Evolutionary conservation across 2,329 filamentous ascomycete genomes (phyloP).

Genomic region (Ascochyta lentis): DNA sequence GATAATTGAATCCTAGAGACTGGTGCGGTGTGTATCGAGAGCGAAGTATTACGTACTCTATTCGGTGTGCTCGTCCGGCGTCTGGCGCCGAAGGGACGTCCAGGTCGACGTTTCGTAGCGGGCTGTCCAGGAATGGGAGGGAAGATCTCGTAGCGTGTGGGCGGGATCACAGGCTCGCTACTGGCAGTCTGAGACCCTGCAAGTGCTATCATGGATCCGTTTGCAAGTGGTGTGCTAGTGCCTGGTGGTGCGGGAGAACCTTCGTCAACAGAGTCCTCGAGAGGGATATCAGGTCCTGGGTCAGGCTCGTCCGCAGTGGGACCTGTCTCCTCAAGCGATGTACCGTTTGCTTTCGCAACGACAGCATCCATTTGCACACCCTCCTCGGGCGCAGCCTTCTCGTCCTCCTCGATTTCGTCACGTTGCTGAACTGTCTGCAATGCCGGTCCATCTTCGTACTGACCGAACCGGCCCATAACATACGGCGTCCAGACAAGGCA

Average conservation of each 20-base stretch:
- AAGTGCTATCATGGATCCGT: slow-evolving; percentile 38
- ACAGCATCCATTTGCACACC: slow-evolving; percentile 49
- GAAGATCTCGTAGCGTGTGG: slow-evolving; percentile 78
- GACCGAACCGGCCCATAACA: slow-evolving; percentile 87
- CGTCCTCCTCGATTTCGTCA: slow-evolving; percentile 68
- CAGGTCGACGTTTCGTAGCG: slow-evolving; percentile 43
- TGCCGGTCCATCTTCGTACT: slow-evolving; percentile 81
- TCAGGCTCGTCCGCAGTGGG: slow-evolving; percentile 22
- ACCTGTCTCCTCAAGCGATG: slow-evolving; percentile 23
- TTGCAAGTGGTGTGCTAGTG: slow-evolving; percentile 39
- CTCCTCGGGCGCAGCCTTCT: slow-evolving; percentile 51
- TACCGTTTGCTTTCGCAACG: slow-evolving; percentile 34
- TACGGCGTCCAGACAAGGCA: slow-evolving; percentile 95
- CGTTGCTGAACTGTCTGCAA: slow-evolving; percentile 87
- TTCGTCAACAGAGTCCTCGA: slow-evolving; percentile 39
- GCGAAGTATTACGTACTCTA: slow-evolving; percentile 30
- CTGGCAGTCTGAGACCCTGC: slow-evolving; percentile 38
- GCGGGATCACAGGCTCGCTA: slow-evolving; percentile 62
- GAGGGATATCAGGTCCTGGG: slow-evolving; percentile 27
- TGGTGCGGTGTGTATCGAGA: slow-evolving; percentile 41
- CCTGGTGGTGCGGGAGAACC: slow-evolving; percentile 38
- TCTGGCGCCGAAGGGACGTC: slow-evolving; percentile 47
- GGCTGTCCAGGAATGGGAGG: slow-evolving; percentile 67
- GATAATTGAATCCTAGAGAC: slow-evolving; percentile 42
- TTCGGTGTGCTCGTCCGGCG: slow-evolving; percentile 47